Evolutionary conservation across 805 yeast genomes (phyloP), one percentile per base, ranked within the genome.

Genomic region (Lachancea waltii): DNA sequence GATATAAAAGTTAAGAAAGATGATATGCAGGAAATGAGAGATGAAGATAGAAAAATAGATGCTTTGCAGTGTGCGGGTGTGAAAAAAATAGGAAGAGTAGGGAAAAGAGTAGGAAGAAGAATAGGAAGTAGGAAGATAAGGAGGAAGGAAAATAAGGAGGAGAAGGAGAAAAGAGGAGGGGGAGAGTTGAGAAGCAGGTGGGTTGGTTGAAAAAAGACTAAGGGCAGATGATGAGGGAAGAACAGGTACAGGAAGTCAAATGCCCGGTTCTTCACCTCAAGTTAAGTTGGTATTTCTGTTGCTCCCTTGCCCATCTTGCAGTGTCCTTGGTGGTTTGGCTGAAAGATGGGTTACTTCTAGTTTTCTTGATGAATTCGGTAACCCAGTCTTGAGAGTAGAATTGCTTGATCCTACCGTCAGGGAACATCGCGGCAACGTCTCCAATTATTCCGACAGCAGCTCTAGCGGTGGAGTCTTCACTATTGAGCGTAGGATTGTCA

Each of bases 221-320:
- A 5, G 7, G 7, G 33, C n/a, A 10, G 9, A 7, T 7, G 20
- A 10, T 4, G 31, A 10, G 19, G 19, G 20, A 26, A 19, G n/a
- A 28, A 18, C 6, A 9, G 30, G 18, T 41, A 41, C 25, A 28
- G 22, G 31, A 30, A 34, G 38, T 25, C n/a, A 33, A 13, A 24
- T 8, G 8, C 7, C 7, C 14, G 13, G 14, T 7, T 9, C 7
- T 31, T 24, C 14, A 41, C 48, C 46, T 51, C 40, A 56, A 37
- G 1, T 56, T 45, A 25, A 56, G 34, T 46, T 60, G 64, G 31
- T 43, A 46, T 32, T 56, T 58, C 39, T 59, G 63, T 45, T 67
- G 95, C 53, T 84, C 95, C 50, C 92, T 76, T 11, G 98, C 97
- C 97, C 97, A 92, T 64, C 89, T 77, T 7, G 97, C 97, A n/a